Base-by-base conservation (phyloP, 129 eudicot species). In the Arctium minus region DNA sequence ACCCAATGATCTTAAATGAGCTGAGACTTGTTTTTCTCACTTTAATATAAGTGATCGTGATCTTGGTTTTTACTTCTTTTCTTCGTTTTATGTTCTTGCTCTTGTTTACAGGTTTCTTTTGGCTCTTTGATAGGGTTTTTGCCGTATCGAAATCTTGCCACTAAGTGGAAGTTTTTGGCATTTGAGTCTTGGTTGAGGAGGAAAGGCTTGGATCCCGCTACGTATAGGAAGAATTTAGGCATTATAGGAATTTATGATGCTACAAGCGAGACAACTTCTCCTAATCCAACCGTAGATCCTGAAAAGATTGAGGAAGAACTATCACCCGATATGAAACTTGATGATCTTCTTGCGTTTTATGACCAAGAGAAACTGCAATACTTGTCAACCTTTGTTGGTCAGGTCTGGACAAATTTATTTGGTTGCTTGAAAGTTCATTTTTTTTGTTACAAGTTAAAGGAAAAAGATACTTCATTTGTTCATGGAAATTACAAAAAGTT, bases 171-270 rank as follows among this genome's bases (percentile, higher is more conserved):
- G 93, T 96, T 89, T 86, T 75, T 96, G 69, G 96, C 98, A 53
- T 96, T 96, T 76, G 97, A 93, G 85, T 89, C 97, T 32, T 96
- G 99, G 99, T 78, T 96, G 92, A 93, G 99, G 87, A 88, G 83
- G 78, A 93, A 87, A 85, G 97, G 97, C 33, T 69, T 96, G 81
- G 94, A 93, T 79, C 98, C 99, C 22, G 76, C 96, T 29, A 77
- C 80, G 32, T 93, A 91, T 90, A 88, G 88, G 90, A 88, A 90
- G 77, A 82, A 69, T 81, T 80, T 93, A 35, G 93, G 99, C 87
- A 77, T 92, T 73, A 75, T 90, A 62, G 97, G 97, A 84, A 89
- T 32, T 62, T 87, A 77, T 60, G 92, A 88, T 46, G 73, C 83
- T 64, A 81, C 79, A 68, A 85, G 79, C 79, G 46, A 64, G 80